Conservation (phyloP, 306 rosid species). For the Casuarina cunninghamiana region DNA sequence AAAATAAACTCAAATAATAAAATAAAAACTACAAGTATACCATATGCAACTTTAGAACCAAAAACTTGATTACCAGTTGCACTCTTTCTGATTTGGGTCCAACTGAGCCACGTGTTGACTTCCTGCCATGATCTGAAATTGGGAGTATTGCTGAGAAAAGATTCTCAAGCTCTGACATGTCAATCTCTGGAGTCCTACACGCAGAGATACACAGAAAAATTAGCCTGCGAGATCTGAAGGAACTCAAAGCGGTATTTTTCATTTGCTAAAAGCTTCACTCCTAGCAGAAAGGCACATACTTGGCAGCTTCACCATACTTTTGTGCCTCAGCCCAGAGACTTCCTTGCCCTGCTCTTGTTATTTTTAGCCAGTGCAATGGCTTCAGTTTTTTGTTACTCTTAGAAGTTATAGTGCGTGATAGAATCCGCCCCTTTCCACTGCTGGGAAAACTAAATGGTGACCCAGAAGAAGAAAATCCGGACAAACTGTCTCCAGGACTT, state of each 20-base stretch:
- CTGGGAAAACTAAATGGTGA: slow-evolving; percentile 33
- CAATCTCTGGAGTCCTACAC: slow-evolving; percentile 89
- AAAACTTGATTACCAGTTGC: slow-evolving; percentile 66
- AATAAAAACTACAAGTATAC: slow-evolving; percentile 6
- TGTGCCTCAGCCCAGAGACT: slow-evolving; percentile 96
- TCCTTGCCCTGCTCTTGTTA: slow-evolving; percentile 83
- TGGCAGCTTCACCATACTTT: slow-evolving; percentile 70
- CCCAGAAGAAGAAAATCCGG: slow-evolving; percentile 31
- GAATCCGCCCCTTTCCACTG: slow-evolving; percentile 49
- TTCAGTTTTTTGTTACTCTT: slow-evolving; percentile 72
- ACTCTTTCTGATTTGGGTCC: slow-evolving; percentile 80
- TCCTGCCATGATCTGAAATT: slow-evolving; percentile 43
- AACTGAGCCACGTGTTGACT: slow-evolving; percentile 46
- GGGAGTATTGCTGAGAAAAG: slow-evolving; percentile 82
- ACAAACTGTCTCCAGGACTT: slow-evolving; percentile 35
- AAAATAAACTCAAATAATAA: slow-evolving; percentile 20
- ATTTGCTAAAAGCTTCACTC: slow-evolving; percentile 22
- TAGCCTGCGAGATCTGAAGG: slow-evolving; percentile 18
- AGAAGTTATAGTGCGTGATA: slow-evolving; percentile 49
- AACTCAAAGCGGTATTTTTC: slow-evolving; percentile 23
- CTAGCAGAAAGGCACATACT: slow-evolving; percentile 48
- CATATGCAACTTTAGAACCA: slow-evolving; percentile 13
- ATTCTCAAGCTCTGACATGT: slow-evolving; percentile 89
- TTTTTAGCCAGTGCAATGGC: slow-evolving; percentile 91
- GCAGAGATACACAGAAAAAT: slow-evolving; percentile 26